A percentile compares a stretch with the other conserved stretches of the same genome.
Evolutionary conservation across 306 rosid species (phyloP).

Genomic region (Quercus parvula): DNA sequence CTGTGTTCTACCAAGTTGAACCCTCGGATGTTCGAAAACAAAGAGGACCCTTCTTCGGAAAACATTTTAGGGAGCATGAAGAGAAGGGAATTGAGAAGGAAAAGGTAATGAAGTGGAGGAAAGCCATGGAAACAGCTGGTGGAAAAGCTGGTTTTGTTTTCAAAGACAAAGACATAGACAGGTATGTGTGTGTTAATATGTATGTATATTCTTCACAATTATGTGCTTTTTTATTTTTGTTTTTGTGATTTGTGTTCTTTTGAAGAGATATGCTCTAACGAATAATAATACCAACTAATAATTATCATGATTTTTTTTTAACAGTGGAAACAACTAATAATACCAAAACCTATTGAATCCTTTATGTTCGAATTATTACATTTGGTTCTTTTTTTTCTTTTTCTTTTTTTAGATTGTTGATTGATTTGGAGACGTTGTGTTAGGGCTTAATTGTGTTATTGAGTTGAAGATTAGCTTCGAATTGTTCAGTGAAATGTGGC

Average conservation of each 20-base stretch:
- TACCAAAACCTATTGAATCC: too few species aligned
- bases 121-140: slow-evolving; percentile 60
- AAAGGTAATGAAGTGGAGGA: slow-evolving; percentile 33
- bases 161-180: neutral
- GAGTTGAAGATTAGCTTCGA: neutral
- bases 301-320: too few species aligned
- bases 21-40: slow-evolving; percentile 52
- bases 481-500: neutral
- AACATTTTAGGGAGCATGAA: slow-evolving; percentile 23
- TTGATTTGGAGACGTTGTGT: neutral
- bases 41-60: slow-evolving; percentile 30
- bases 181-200: neutral
- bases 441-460: neutral
- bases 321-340: too few species aligned
- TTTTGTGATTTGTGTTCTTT: too few species aligned
- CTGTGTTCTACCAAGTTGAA: slow-evolving; percentile 45
- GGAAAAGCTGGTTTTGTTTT: slow-evolving; percentile 40
- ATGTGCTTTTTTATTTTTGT: too few species aligned
- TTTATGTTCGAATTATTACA: neutral
- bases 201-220: too few species aligned
- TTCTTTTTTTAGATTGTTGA: neutral
- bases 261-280: too few species aligned
- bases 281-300: too few species aligned
- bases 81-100: neutral
- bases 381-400: too few species aligned